Base-by-base conservation (phyloP, 306 rosid genomes). In the Rubus parviflorus region DNA sequence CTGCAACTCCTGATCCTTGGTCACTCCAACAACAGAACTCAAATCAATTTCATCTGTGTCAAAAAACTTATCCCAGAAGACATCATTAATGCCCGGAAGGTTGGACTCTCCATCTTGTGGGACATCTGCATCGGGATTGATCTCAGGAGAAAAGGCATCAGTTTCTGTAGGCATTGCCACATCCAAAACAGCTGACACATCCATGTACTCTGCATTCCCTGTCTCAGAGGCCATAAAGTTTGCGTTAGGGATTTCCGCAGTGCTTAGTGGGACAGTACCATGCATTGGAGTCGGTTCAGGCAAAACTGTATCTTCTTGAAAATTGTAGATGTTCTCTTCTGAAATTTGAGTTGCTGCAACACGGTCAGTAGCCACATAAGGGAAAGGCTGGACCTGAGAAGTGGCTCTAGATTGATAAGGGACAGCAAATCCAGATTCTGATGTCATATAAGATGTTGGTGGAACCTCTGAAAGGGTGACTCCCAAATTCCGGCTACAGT, bases 51-150 rank as follows among this genome's bases (percentile, higher is more conserved):
- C 96, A 63, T 87, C 88, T 3, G 86, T 76, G 64, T 84, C 93
- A 1, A 88, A 80, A 82, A 88, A 84, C 47, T 82, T 83, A 57
- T 92, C 97, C 97, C 96, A 90, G 78, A 92, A 90, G 49, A 77
- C 87, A 80, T 90, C 96, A 63, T 66, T 78, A 35, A 92, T 88
- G 62, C 88, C 83, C 5, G 92, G 90, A 62, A 92, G 93, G 79
- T 79, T 83, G 58, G 89, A 74, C 74, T 78, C 52, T 76, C 66
- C 94, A 75, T 86, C 88, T 43, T 69, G 72, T 38, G 22, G 47
- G 20, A 71, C 76, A 6, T 83, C 75, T 42, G 64, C 79, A 35
- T 81, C 82, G 37, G 76, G 45, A 75, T 41, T 9, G 47, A 7
- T 64, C 23, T 83, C 84, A n/a, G 89, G 80, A 43, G 88, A 81